Conservation (phyloP, 768 basidiomycete genomes). For the Lanmaoa pseudosensibilis region DNA sequence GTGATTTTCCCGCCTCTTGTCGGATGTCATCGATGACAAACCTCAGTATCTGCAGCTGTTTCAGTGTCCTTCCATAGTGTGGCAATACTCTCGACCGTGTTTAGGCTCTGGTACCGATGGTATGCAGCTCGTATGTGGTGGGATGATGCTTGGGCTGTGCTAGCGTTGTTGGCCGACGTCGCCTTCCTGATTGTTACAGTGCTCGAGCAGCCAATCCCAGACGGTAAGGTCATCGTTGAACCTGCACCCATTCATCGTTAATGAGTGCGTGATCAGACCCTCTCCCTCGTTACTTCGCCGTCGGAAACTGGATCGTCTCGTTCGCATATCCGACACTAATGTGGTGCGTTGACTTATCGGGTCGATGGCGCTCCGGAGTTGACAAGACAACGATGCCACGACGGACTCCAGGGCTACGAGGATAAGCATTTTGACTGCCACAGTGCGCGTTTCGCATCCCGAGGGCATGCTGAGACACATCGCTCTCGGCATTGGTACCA, state of each 20-base stretch:
- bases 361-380: not conserved
- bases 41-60: constrained; percentile 2
- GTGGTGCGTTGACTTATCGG: constrained; percentile 6
- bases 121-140: constrained; percentile 23
- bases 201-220: constrained; percentile 10
- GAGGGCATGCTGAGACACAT: constrained; percentile 7
- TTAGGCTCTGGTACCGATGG: constrained; percentile 26
- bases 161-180: constrained; percentile 18
- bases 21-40: not conserved
- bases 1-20: constrained; percentile 1
- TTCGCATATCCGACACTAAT: constrained; percentile 21
- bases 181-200: constrained; percentile 2
- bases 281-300: constrained; percentile 5
- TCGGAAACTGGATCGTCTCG: constrained; percentile 16
- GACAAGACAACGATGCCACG: not conserved
- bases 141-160: constrained; percentile 24
- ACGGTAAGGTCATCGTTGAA: constrained; percentile 1
- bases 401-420: constrained; percentile 21
- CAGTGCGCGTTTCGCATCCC: constrained; percentile 24
- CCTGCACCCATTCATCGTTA: not conserved
- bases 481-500: constrained; percentile 6
- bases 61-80: constrained; percentile 20
- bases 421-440: constrained; percentile 25
- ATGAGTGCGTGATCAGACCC: not conserved
- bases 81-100: constrained; percentile 23